These are phyloP conservation scores for Sclerotinia glacialis DNA, from an alignment of 2,329 filamentous ascomycete species.

Conservation along the genomic window DNA sequence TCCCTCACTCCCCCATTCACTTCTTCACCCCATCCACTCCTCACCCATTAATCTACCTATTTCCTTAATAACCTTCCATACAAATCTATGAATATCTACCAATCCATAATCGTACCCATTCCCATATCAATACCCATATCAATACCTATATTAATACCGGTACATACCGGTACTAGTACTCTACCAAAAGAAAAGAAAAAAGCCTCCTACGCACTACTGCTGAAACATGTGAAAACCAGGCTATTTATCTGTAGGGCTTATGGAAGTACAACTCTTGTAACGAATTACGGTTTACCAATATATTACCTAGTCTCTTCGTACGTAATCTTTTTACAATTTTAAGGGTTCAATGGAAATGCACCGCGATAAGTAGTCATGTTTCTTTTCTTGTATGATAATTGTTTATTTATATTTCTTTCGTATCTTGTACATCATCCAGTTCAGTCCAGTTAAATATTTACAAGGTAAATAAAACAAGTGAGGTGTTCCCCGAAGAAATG, in stretches of 20 bases:
- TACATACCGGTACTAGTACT: background rate
- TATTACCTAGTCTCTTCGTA: too few relatives aligned
- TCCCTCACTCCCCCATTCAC: too few relatives aligned
- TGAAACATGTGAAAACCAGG: slow-evolving; percentile 7
- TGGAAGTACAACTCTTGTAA: too few relatives aligned
- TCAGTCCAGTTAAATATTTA: slow-evolving; percentile 4
- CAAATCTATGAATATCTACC: too few relatives aligned
- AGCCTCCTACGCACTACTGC: background rate
- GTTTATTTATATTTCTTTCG: background rate
- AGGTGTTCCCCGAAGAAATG: background rate
- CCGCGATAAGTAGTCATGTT: background rate
- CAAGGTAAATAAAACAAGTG: background rate
- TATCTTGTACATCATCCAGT: slow-evolving; percentile 2
- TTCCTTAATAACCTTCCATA: too few relatives aligned
- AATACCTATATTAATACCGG: background rate
- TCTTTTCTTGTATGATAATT: background rate
- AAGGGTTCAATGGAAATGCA: background rate
- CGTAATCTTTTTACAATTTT: background rate
- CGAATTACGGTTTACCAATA: too few relatives aligned
- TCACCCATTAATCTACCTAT: too few relatives aligned
- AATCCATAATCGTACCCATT: too few relatives aligned
- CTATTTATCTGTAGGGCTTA: background rate
- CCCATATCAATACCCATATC: too few relatives aligned
- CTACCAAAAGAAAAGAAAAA: background rate
- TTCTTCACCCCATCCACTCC: too few relatives aligned